These are phyloP conservation scores for Alternaria ethzedia DNA, from an alignment of 2,329 filamentous ascomycete genomes.

Conservation along the genomic window DNA sequence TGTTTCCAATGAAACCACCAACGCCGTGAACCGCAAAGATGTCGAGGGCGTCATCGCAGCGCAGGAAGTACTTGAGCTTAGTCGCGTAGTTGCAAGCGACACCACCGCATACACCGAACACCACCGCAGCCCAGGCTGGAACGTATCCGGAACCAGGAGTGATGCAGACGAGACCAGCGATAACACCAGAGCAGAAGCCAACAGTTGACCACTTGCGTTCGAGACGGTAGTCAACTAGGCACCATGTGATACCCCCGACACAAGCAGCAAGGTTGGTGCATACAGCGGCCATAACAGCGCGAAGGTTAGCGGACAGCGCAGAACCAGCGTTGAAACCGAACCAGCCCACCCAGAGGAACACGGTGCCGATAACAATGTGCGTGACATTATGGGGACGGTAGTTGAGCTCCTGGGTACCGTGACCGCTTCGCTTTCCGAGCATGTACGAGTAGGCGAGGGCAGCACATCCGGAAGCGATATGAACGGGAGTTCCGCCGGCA, in stretches of 20 bases:
- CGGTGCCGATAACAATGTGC: conserved; percentile 88
- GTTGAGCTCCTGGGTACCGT: conserved; percentile 86
- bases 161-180: conserved; percentile 85
- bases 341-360: conserved; percentile 95
- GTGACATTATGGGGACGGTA: conserved; percentile 93
- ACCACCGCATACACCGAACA: conserved; percentile 79
- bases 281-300: conserved; percentile 84
- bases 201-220: conserved; percentile 93
- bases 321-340: conserved; percentile 94
- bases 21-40: conserved; percentile 69
- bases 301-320: conserved; percentile 79
- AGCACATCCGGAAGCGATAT: conserved; percentile 82
- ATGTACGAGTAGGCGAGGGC: conserved; percentile 91
- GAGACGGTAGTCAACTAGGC: conserved; percentile 83
- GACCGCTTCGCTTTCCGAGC: conserved; percentile 83
- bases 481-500: conserved; percentile 87
- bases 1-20: conserved; percentile 64
- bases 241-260: conserved; percentile 87
- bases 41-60: conserved; percentile 84
- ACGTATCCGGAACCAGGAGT: conserved; percentile 88
- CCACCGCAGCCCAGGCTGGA: conserved; percentile 80
- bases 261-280: conserved; percentile 87
- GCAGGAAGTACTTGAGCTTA: conserved; percentile 84
- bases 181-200: conserved; percentile 89
- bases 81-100: conserved; percentile 86